Evolutionary conservation across 176 grass and related monocot species (phyloP).

Genomic region (Aegilops tauschii): DNA sequence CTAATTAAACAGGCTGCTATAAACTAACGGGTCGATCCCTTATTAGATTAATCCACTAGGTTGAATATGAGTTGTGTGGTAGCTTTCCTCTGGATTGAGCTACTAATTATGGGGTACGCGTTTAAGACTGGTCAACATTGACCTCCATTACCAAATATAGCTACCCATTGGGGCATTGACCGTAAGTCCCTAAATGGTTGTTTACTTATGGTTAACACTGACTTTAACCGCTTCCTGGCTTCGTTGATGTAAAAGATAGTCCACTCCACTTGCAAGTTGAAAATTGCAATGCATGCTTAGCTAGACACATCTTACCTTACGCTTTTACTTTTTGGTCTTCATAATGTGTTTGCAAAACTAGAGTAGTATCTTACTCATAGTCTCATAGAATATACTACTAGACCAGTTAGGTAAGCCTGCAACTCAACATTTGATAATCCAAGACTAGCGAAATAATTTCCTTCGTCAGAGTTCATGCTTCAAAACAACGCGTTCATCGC

Average conservation of each 20-base stretch:
- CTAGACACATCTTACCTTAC: background rate
- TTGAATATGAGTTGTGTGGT: background rate
- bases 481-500: background rate
- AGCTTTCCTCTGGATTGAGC: background rate
- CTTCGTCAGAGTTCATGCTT: background rate
- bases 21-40: no score
- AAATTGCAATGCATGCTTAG: background rate
- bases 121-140: slow-evolving; percentile 15
- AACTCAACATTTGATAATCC: background rate
- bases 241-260: slow-evolving; percentile 22
- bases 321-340: background rate
- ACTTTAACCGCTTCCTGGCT: slow-evolving; percentile 19
- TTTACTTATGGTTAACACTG: background rate
- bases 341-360: background rate
- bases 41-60: background rate
- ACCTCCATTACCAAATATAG: slow-evolving; percentile 8
- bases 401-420: background rate
- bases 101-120: background rate
- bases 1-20: no score
- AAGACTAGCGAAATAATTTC: background rate
- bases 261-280: slow-evolving; percentile 43
- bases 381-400: background rate
- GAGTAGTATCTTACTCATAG: background rate
- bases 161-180: background rate
- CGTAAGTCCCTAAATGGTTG: background rate